Evolutionary conservation across 768 basidiomycete species (phyloP).

Genomic region (Rhizopogon salebrosus): DNA sequence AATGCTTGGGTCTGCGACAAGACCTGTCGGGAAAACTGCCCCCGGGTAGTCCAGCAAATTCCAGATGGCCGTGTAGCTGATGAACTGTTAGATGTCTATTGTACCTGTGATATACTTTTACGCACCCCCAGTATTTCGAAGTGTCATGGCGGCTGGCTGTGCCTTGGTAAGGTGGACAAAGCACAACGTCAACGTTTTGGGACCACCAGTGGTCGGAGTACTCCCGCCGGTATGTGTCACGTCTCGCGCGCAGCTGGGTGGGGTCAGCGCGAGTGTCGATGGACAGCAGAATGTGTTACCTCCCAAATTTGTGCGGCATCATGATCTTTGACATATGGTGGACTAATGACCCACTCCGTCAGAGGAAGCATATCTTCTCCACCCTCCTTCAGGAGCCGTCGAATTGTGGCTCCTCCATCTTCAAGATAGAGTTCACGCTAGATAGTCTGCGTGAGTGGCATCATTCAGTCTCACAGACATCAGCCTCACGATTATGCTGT

Average conservation of each 20-base stretch:
- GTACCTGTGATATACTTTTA: conserved; percentile 7
- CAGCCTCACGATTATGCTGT: conserved; percentile 27
- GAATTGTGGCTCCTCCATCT: conserved; percentile 30
- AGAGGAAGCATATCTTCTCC: conserved; percentile 33
- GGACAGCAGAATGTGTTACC: conserved; percentile 16
- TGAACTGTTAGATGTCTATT: conserved; percentile 32
- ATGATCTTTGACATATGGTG: conserved; percentile 20
- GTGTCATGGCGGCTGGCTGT: conserved; percentile 35
- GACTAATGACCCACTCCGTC: conserved; percentile 31
- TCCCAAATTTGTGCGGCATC: conserved; percentile 23
- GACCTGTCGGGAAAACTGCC: conserved; percentile 40
- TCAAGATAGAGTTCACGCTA: conserved; percentile 34
- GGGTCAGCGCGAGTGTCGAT: conserved; percentile 13
- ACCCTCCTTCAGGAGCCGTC: conserved; percentile 14
- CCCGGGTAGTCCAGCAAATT: conserved; percentile 42
- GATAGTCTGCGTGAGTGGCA: not conserved
- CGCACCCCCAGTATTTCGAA: conserved; percentile 29
- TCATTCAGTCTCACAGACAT: not conserved
- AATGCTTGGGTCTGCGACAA: conserved; percentile 19
- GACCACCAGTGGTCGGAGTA: conserved; percentile 34
- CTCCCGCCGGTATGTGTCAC: conserved; percentile 30
- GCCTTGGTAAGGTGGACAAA: conserved; percentile 31
- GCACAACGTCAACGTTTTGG: conserved; percentile 34
- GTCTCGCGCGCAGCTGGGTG: conserved; percentile 20
- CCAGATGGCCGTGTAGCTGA: conserved; percentile 37